Conservation (phyloP, 768 basidiomycete genomes). For the Rickenella mellea region DNA sequence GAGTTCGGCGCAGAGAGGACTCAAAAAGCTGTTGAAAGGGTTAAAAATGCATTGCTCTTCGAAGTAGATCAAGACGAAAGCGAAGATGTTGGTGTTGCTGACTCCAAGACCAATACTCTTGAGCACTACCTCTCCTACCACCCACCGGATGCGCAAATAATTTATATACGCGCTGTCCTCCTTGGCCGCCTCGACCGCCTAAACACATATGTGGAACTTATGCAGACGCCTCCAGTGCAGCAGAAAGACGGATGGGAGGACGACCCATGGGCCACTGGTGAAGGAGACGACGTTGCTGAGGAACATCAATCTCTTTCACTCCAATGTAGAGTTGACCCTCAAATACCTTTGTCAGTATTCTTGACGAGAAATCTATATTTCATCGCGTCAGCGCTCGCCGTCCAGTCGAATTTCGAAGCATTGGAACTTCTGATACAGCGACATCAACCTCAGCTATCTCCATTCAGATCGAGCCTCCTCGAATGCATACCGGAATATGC, state of each 20-base stretch:
- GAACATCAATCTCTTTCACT: conserved; percentile 7
- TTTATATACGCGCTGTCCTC: conserved; percentile 56
- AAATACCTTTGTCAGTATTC: conserved; percentile 54
- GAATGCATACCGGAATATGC: conserved; percentile 67
- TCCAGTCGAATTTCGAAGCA: conserved; percentile 46
- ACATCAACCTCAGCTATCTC: conserved; percentile 53
- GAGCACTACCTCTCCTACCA: conserved; percentile 43
- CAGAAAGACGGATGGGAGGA: conserved; percentile 45
- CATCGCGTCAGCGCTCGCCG: conserved; percentile 58
- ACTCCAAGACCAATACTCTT: conserved; percentile 17
- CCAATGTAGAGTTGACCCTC: conserved; percentile 21
- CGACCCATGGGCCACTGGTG: conserved; percentile 74
- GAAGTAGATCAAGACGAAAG: conserved; percentile 11
- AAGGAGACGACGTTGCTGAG: conserved; percentile 27
- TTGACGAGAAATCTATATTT: conserved; percentile 47
- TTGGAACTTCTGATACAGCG: conserved; percentile 48
- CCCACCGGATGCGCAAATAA: conserved; percentile 57
- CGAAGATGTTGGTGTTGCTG: conserved; percentile 6
- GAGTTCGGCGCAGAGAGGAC: conserved; percentile 58
- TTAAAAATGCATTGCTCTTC: conserved; percentile 23
- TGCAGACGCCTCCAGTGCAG: conserved; percentile 27
- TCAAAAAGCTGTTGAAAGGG: conserved; percentile 34
- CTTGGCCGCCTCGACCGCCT: conserved; percentile 59
- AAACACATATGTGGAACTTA: conserved; percentile 63
- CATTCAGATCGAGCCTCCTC: conserved; percentile 60